These are phyloP conservation scores for Diplodia intermedia DNA, from an alignment of 2,329 filamentous ascomycete genomes.

Conservation along the genomic window DNA sequence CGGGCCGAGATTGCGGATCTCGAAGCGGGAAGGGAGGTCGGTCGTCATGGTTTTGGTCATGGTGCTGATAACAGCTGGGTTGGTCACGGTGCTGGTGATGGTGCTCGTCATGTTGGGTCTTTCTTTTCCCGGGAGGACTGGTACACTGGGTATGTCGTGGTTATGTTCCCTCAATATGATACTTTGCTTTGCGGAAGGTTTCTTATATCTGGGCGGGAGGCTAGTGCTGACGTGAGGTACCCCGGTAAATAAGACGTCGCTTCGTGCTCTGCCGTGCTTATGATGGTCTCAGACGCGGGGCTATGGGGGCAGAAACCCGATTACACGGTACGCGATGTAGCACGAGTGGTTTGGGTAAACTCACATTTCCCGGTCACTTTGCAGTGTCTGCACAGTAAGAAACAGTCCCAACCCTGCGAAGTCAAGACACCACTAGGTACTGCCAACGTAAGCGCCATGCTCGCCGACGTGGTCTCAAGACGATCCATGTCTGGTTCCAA, in stretches of 20 bases:
- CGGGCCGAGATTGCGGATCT: conserved; percentile 42
- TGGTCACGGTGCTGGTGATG: neutral
- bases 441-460: neutral
- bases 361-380: neutral
- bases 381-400: neutral
- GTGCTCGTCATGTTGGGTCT: neutral
- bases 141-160: neutral
- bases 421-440: neutral
- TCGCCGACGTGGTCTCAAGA: too few species aligned
- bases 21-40: conserved; percentile 41
- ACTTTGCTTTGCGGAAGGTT: neutral
- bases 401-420: neutral
- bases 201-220: conserved; percentile 1
- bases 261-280: neutral
- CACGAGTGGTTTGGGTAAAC: neutral
- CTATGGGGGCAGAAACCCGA: neutral
- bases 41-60: neutral
- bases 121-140: neutral
- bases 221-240: conserved; percentile 26
- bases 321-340: neutral
- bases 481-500: too few species aligned
- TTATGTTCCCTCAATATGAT: neutral
- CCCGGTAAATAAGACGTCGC: neutral
- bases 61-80: neutral
- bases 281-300: conserved; percentile 1